Evolutionary conservation across 441 rosid genomes (phyloP).

Genomic region (Pelargonium australe): DNA sequence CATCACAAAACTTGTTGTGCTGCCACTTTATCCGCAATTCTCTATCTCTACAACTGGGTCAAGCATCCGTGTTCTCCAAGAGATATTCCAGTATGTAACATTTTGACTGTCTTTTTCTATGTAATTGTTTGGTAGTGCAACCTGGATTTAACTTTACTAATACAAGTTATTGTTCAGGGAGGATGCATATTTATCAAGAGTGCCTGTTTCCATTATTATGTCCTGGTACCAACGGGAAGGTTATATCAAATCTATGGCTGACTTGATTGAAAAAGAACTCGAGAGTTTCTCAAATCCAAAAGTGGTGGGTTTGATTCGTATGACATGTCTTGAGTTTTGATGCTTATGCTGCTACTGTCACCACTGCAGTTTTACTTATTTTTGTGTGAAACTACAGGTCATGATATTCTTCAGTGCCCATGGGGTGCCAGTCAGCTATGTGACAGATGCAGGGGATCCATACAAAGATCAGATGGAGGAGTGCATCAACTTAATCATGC

Average conservation of each 20-base stretch:
- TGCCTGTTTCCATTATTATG: conserved; percentile 69
- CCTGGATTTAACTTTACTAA: conserved; percentile 18
- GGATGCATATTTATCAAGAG: conserved; percentile 61
- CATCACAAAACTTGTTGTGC: conserved; percentile 81
- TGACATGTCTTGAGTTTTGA: background rate
- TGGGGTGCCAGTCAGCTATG: conserved; percentile 89
- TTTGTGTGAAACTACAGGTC: conserved; percentile 38
- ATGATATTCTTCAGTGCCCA: conserved; percentile 94
- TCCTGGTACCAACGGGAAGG: conserved; percentile 93
- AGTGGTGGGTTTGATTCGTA: conserved; percentile 43
- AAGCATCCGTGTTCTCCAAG: conserved; percentile 74
- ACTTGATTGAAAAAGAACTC: conserved; percentile 72
- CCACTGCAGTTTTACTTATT: background rate
- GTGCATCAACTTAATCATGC: conserved; percentile 75
- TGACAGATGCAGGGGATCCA: conserved; percentile 87
- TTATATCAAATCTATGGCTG: conserved; percentile 80
- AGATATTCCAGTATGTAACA: conserved; percentile 47
- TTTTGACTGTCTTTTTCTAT: background rate
- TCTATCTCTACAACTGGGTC: conserved; percentile 94
- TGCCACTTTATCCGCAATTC: conserved; percentile 90
- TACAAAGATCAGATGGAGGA: conserved; percentile 97
- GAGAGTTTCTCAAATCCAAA: conserved; percentile 53
- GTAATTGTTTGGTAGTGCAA: background rate
- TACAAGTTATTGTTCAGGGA: conserved; percentile 41
- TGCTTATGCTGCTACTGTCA: background rate